Percentiles rank a stretch among this genome's conserved stretches.
These are phyloP conservation scores for Eucommia ulmoides DNA, from an alignment of 257 asterid species.

Conservation along the genomic window DNA sequence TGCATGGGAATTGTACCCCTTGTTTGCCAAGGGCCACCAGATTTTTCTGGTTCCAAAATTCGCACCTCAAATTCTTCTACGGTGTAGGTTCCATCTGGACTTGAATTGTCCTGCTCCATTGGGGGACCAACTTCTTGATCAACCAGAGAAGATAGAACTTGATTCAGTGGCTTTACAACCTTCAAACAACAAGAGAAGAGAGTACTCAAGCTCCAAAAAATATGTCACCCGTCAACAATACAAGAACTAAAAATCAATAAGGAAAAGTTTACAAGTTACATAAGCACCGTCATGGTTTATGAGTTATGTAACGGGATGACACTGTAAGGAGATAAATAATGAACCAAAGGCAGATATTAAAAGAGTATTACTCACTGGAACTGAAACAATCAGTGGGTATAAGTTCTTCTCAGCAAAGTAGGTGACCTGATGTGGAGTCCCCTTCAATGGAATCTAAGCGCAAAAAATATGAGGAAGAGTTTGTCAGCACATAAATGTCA, in stretches of 20 bases:
- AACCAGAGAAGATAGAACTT: constrained; percentile 74
- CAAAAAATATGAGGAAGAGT: too few species aligned
- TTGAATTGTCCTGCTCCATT: constrained; percentile 57
- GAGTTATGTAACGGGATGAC: too few species aligned
- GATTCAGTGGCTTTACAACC: constrained; percentile 86
- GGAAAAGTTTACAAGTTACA: too few species aligned
- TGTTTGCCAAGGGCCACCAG: constrained; percentile 84
- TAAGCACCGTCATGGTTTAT: too few species aligned
- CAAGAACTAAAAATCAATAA: too few species aligned
- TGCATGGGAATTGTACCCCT: constrained; percentile 89
- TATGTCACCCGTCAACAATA: not conserved
- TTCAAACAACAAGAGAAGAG: not conserved
- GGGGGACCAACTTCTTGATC: constrained; percentile 95
- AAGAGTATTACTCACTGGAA: constrained; percentile 54
- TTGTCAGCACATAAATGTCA: too few species aligned
- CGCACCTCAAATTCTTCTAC: constrained; percentile 94
- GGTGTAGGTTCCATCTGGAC: constrained; percentile 70
- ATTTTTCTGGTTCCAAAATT: constrained; percentile 81
- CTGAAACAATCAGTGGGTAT: constrained; percentile 83
- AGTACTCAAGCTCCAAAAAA: not conserved
- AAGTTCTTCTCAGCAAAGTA: constrained; percentile 90
- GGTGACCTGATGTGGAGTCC: constrained; percentile 95
- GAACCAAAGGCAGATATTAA: not conserved
- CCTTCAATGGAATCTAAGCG: constrained; percentile 62
- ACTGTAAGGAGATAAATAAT: constrained; percentile 6